Conservation (phyloP, 1,284 basidiomycete species). For the Mycena sp. region DNA sequence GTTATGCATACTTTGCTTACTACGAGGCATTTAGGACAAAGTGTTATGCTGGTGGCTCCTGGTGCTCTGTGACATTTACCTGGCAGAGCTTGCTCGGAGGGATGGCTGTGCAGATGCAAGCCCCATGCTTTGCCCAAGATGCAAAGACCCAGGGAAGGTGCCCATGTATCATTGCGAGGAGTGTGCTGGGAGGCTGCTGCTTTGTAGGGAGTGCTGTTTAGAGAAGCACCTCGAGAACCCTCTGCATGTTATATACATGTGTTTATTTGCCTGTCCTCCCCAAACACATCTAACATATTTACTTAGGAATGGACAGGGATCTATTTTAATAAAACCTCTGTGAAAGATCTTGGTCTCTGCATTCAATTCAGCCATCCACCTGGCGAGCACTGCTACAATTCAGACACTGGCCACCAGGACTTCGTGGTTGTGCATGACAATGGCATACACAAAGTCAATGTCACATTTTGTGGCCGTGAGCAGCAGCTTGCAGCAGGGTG, state of each 20-base stretch:
- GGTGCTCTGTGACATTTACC: background rate
- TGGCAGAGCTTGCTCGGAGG: background rate
- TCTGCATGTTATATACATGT: background rate
- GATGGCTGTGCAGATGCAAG: background rate
- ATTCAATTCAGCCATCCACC: slow-evolving; percentile 3
- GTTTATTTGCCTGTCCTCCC: too few species aligned
- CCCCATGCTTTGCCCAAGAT: background rate
- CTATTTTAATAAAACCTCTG: background rate
- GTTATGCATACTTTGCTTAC: too few species aligned
- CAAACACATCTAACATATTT: background rate
- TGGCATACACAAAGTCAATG: slow-evolving; percentile 36
- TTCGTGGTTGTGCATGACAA: slow-evolving; percentile 20
- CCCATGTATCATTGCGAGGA: background rate
- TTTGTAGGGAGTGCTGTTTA: background rate
- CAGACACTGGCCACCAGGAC: background rate
- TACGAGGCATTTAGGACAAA: too few species aligned
- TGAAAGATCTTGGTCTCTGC: background rate
- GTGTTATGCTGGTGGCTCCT: too few species aligned
- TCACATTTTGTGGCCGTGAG: slow-evolving; percentile 45
- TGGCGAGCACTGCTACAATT: background rate
- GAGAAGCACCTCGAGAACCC: background rate
- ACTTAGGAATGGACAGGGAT: background rate
- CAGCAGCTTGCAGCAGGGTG: background rate
- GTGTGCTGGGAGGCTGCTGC: background rate
- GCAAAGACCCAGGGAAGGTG: background rate